A percentile compares a stretch with the other conserved stretches of the same genome.
These are phyloP conservation scores for Euphorbia lathyris DNA, from an alignment of 345 rosid genomes.

Conservation along the genomic window DNA sequence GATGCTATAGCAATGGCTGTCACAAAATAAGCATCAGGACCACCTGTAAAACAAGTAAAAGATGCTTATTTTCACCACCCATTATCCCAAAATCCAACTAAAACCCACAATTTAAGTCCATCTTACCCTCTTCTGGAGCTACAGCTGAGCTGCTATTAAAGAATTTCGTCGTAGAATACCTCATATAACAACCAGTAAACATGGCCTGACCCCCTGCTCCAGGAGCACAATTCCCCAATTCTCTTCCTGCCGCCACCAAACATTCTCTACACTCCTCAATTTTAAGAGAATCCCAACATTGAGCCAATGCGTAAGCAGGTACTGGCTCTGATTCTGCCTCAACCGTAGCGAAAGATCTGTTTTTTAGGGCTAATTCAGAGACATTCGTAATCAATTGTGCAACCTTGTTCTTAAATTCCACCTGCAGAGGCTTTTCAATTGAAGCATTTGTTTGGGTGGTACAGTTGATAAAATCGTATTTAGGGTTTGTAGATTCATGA, in stretches of 20 bases:
- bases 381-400: slow-evolving; percentile 36
- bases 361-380: slow-evolving; percentile 33
- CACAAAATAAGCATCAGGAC: neutral
- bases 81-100: neutral
- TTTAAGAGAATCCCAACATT: slow-evolving; percentile 61
- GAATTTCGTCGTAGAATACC: slow-evolving; percentile 51
- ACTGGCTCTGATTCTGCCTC: slow-evolving; percentile 23
- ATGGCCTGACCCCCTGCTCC: slow-evolving; percentile 46
- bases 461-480: slow-evolving; percentile 30
- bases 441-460: neutral
- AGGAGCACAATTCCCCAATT: slow-evolving; percentile 43
- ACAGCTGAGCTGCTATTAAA: slow-evolving; percentile 16
- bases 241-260: slow-evolving; percentile 37
- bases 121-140: slow-evolving; percentile 1
- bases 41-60: slow-evolving; percentile 23
- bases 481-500: slow-evolving; percentile 38
- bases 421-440: slow-evolving; percentile 1
- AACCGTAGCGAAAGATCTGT: slow-evolving; percentile 40
- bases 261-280: slow-evolving; percentile 47
- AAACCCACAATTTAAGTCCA: neutral
- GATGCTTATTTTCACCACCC: neutral
- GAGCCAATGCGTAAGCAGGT: slow-evolving; percentile 54
- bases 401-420: slow-evolving; percentile 25
- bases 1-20: slow-evolving; percentile 13
- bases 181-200: slow-evolving; percentile 60